phyloP scores from a whole-genome alignment of 495 filamentous ascomycete genomes.

The Durotheca rogersii region DNA sequence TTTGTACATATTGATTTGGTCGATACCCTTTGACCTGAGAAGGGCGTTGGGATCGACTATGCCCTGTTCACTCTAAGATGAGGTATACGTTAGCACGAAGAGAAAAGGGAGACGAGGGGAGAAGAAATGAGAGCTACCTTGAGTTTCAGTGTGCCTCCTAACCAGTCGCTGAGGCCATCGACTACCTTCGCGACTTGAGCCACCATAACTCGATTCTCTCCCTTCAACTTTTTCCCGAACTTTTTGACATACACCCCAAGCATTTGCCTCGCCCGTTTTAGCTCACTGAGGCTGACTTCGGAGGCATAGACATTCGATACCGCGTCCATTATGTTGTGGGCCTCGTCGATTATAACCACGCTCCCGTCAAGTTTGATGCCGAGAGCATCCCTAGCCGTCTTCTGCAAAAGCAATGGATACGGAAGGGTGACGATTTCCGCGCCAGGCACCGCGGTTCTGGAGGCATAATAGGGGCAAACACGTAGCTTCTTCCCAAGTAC shows the following conservation, averaged over 20 bases:
- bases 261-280: constrained; percentile 69
- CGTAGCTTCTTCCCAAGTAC: constrained; percentile 73
- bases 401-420: constrained; percentile 87
- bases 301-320: constrained; percentile 85
- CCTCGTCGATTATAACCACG: constrained; percentile 92
- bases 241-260: constrained; percentile 80
- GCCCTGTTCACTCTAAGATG: constrained; percentile 52
- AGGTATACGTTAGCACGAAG: no score
- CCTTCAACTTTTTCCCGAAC: constrained; percentile 84
- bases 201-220: constrained; percentile 89
- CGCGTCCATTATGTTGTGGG: constrained; percentile 96
- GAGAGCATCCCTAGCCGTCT: constrained; percentile 84
- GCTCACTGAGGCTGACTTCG: constrained; percentile 67
- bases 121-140: constrained; percentile 35
- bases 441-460: constrained; percentile 74
- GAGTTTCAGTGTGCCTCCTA: constrained; percentile 50
- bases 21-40: constrained; percentile 81
- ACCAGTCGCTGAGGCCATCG: constrained; percentile 68
- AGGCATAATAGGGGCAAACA: constrained; percentile 95
- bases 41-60: constrained; percentile 65
- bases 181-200: constrained; percentile 81
- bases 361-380: constrained; percentile 82
- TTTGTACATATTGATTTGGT: constrained; percentile 93
- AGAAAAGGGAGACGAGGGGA: constrained; percentile 1
- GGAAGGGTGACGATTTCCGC: constrained; percentile 94